phyloP scores from a whole-genome alignment of 1,284 basidiomycete species.

The Apiotrichum mycotoxinovorans region DNA sequence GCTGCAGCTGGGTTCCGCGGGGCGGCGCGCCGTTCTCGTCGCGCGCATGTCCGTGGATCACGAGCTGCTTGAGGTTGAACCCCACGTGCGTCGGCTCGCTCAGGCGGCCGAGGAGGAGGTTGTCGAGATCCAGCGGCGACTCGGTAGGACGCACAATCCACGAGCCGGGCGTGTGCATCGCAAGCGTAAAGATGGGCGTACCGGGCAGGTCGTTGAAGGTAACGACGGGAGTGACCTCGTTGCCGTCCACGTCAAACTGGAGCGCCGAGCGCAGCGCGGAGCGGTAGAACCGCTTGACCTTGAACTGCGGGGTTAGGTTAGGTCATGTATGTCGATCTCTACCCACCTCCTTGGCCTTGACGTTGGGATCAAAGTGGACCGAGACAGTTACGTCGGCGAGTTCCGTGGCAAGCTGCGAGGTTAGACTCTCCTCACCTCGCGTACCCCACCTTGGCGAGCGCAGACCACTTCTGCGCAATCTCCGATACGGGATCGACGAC shows the following conservation, averaged over 20 bases:
- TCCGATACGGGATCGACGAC: conserved; percentile 83
- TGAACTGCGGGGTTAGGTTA: conserved; percentile 58
- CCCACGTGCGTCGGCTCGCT: conserved; percentile 62
- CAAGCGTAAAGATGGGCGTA: conserved; percentile 79
- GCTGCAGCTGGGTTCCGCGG: conserved; percentile 78
- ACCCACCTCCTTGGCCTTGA: conserved; percentile 61
- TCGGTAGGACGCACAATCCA: conserved; percentile 90
- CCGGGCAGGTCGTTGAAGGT: conserved; percentile 54
- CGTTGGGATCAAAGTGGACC: conserved; percentile 70
- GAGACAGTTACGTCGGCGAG: conserved; percentile 60
- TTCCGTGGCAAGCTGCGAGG: conserved; percentile 47
- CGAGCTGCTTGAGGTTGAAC: conserved; percentile 84
- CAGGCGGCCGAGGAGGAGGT: conserved; percentile 74
- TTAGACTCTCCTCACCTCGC: conserved; percentile 3
- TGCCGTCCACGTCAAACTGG: conserved; percentile 63
- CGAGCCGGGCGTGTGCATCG: conserved; percentile 80
- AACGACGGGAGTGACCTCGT: conserved; percentile 50
- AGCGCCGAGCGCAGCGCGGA: conserved; percentile 64
- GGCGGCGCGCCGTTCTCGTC: conserved; percentile 67
- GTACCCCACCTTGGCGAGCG: conserved; percentile 63
- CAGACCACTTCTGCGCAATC: conserved; percentile 76
- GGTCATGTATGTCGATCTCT: not conserved
- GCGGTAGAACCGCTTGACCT: conserved; percentile 91
- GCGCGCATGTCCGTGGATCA: conserved; percentile 89
- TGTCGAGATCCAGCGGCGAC: conserved; percentile 90